A percentile compares a stretch with the other conserved stretches of the same genome.
Conservation (phyloP, 148 eudicot genomes). For the Polygonum aviculare region DNA sequence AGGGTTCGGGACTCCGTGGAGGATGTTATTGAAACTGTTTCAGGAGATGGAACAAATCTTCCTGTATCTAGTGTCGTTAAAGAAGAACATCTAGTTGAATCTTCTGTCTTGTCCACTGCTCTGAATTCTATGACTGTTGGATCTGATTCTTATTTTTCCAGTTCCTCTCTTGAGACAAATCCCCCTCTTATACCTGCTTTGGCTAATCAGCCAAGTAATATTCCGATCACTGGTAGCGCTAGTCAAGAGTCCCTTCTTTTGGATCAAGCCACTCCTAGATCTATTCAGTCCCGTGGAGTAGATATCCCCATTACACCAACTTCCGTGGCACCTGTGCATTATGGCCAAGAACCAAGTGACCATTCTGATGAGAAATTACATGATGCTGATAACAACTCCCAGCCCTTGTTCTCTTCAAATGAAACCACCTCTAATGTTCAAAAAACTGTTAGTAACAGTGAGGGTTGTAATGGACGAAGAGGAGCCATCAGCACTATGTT, state of each 20-base stretch:
- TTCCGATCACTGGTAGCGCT: background rate
- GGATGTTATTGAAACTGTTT: slow-evolving; percentile 2
- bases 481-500: slow-evolving; percentile 49
- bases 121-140: background rate
- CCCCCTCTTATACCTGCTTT: background rate
- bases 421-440: slow-evolving; percentile 17
- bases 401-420: slow-evolving; percentile 10
- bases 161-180: background rate
- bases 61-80: slow-evolving; percentile 31
- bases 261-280: slow-evolving; percentile 9
- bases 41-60: slow-evolving; percentile 23
- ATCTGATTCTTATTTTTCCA: background rate
- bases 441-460: slow-evolving; percentile 27
- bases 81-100: slow-evolving; percentile 13
- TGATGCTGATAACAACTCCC: slow-evolving; percentile 17
- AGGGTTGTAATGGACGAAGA: slow-evolving; percentile 32
- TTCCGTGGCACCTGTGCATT: slow-evolving; percentile 17
- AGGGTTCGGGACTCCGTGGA: background rate
- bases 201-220: background rate
- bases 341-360: slow-evolving; percentile 26
- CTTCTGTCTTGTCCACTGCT: background rate
- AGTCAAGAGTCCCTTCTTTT: background rate
- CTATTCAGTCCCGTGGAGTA: background rate
- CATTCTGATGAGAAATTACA: slow-evolving; percentile 23
- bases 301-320: slow-evolving; percentile 9